Evolutionary conservation across 2,329 filamentous ascomycete genomes (phyloP), one percentile per base, ranked within the genome.

Genomic region (Beauveria australis): DNA sequence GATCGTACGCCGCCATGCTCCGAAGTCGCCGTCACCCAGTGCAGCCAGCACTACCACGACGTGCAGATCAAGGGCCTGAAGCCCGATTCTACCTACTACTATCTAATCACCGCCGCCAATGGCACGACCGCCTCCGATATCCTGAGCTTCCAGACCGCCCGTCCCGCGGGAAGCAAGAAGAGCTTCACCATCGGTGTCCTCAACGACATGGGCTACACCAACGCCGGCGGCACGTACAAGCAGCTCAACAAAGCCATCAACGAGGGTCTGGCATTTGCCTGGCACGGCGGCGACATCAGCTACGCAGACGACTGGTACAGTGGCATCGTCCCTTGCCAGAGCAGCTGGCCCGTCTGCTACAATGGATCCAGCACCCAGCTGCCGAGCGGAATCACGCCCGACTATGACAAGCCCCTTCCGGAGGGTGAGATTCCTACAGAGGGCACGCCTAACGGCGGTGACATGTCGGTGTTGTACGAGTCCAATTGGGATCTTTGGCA

Each of bases 171-270:
- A 54, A 73, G 78, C 62, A 61, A 64, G 0, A 70, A 66, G 5
- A 65, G 71, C 12, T 81, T 81, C 67, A 72, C 70, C 5, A 69
- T 80, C 16, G 78, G 77, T 22, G 74, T 81, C 2, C 63, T 81
- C 44, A 79, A 79, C 63, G 79, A 82, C 62, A 81, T 82, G 79
- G 79, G 79, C 8, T 81, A 81, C 69, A 81, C 78, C 49, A 81
- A 81, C 55, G 79, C 78, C 19, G 67, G 71, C 1, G 79, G 79
- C 18, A 81, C 79, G 1, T 74, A 74, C 68, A 71, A 74, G 63
- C 71, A 80, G 49, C 69, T 81, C 16, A 66, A 65, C 41, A 64
- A 74, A 43, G 75, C 72, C 5, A 72, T 73, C 44, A 67, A 74
- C n/a, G 73, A 78, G n/a, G 77, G 75, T n/a, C 63, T 73, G 19